Base-by-base conservation (phyloP, 805 yeast genomes). In the Dipodascus geniculatus region DNA sequence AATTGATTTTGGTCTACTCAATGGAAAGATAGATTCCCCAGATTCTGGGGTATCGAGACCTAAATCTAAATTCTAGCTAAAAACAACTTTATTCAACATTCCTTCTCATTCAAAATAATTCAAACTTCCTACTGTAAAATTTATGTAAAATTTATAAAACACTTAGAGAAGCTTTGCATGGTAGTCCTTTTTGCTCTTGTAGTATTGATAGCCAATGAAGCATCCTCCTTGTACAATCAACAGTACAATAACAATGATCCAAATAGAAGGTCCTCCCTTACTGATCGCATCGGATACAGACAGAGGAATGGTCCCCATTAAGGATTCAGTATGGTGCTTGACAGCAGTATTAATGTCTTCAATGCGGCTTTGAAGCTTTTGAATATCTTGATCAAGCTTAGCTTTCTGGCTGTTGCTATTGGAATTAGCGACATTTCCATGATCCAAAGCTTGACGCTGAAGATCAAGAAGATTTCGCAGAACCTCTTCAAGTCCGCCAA, bases 121-220 rank as follows among this genome's bases (percentile, higher is more conserved):
- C 33, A 48, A 23, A 48, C 16, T 20, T 23, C 50, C 20, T 28
- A 14, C 9, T 28, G 33, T 22, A 31, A 35, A 17, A 16, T 16
- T 4, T 11, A 49, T 17, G 16, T 49, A 28, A 20, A 38, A n/a
- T n/a, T n/a, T n/a, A n/a, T n/a, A n/a, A n/a, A n/a, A n/a, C n/a
- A n/a, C n/a, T 44, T 51, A 59, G 31, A 58, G 49, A 28, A 59
- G 54, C 53, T 60, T 60, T 11, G 52, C 60, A 50, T 60, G 63
- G 51, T 58, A 58, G 17, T 60, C 58, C 22, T 58, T 54, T 28
- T 60, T 56, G 22, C 59, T 60, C 53, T 61, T 64, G 60, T 66
- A 67, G 23, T 60, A 54, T 44, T 60, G 56, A 58, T 64, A 65
- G 2, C 65, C 70, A 17, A 57, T 64, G 16, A 58, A 54, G 22